phyloP scores from a whole-genome alignment of 2,329 filamentous ascomycete species.

The Microsporum ferrugineum region DNA sequence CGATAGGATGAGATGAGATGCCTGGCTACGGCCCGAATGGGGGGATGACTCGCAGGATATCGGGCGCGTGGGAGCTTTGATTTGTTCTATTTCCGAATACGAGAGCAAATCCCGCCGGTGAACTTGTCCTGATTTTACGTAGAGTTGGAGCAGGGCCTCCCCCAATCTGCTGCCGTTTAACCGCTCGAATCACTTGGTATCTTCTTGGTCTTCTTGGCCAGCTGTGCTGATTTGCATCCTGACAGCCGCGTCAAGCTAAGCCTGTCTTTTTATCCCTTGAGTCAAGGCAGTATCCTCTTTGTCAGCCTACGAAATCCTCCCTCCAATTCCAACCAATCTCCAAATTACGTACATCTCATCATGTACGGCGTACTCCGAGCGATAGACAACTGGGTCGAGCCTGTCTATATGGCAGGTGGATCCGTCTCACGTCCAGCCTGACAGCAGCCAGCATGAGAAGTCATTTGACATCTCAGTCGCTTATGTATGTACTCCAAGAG shows the following conservation, averaged over 20 bases:
- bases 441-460: too few species aligned
- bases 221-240: not conserved
- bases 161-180: not conserved
- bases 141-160: not conserved
- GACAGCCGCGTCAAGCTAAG: not conserved
- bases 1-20: not conserved
- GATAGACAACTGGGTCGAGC: too few species aligned
- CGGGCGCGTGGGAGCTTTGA: not conserved
- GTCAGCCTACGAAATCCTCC: too few species aligned
- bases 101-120: not conserved
- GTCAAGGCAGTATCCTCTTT: too few species aligned
- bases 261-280: too few species aligned
- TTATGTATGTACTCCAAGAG: too few species aligned
- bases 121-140: not conserved
- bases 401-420: too few species aligned
- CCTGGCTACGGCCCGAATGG: not conserved
- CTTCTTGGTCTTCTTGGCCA: not conserved
- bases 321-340: too few species aligned
- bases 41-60: not conserved
- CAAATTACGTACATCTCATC: too few species aligned
- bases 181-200: not conserved
- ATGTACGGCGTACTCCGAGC: too few species aligned
- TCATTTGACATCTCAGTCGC: too few species aligned
- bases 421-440: too few species aligned
- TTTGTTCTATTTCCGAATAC: not conserved